These are phyloP conservation scores for Thermomucor indicae-seudaticae DNA, from an alignment of 371 early-diverging fungal genomes.

Conservation along the genomic window DNA sequence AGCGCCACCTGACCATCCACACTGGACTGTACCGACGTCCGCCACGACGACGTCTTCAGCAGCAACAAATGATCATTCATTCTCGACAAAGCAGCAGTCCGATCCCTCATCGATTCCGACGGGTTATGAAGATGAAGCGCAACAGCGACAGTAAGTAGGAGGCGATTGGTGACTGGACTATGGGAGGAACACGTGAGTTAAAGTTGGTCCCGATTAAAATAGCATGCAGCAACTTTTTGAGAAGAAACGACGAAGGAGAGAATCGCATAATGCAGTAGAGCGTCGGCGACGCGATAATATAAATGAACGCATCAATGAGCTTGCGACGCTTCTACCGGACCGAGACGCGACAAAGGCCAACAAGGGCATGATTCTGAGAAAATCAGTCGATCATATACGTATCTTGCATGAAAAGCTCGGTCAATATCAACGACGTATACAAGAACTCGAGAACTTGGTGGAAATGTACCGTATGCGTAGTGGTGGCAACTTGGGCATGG, in stretches of 20 bases:
- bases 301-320: constrained; percentile 82
- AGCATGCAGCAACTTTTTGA: constrained; percentile 44
- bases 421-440: constrained; percentile 56
- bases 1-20: constrained; percentile 4
- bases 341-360: constrained; percentile 60
- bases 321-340: constrained; percentile 45
- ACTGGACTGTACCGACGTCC: background rate
- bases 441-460: constrained; percentile 59
- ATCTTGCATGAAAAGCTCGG: constrained; percentile 55
- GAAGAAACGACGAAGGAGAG: constrained; percentile 34
- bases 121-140: constrained; percentile 31
- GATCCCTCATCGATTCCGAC: constrained; percentile 17
- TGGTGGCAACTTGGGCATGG: constrained; percentile 4
- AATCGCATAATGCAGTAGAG: constrained; percentile 66
- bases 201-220: background rate
- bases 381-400: constrained; percentile 87
- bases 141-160: constrained; percentile 34
- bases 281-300: constrained; percentile 92
- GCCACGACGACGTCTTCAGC: background rate
- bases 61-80: background rate
- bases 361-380: constrained; percentile 79
- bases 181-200: background rate
- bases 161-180: background rate
- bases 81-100: background rate
- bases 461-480: constrained; percentile 28